Base-by-base conservation (phyloP, 208 protist genomes). In the Trypanosoma lewisi region DNA sequence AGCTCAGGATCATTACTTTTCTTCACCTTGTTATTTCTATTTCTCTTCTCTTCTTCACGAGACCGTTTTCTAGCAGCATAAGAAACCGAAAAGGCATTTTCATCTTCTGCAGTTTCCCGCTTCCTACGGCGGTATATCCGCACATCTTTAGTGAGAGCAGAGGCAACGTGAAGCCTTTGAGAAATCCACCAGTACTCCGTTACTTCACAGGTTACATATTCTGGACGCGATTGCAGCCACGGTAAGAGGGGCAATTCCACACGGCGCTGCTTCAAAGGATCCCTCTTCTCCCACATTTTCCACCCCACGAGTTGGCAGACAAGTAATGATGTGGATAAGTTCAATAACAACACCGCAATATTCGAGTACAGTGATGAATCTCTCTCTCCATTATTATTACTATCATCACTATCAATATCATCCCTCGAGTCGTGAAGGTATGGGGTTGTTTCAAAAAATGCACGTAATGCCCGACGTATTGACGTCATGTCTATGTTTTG, bases 381-480 rank as follows among this genome's bases (percentile, higher is more conserved):
- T 33, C 44, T 37, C 7, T 39, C 21, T 8, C 41, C 51, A 31
- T 33, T 17, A 23, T 47, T 54, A n/a, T n/a, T n/a, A n/a, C n/a
- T n/a, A n/a, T n/a, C n/a, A n/a, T n/a, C n/a, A n/a, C 36, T 51
- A 47, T 12, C 17, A 36, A 27, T 59, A 54, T 42, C 49, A 44
- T 68, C 56, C 39, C 8, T 55, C 42, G 36, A 21, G 3, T 47
- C 63, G 28, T n/a, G 67, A 52, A 58, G 57, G 50, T 60, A 63
- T 7, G 64, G 60, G 9, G 52, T 72, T 17, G 49, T 44, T 21
- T 69, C 53, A 25, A 80, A 58, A n/a, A 77, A 57, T n/a, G 66
- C 57, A 1, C 58, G 28, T 30, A 77, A 36, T 28, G 75, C 59
- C 17, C 50, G 58, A 16, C 53, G 63, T 8, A 80, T 47, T 34